Percentiles rank a stretch among this genome's conserved stretches.
Conservation (phyloP, 2,329 filamentous ascomycete genomes). For the Fusarium tjaetaba region DNA sequence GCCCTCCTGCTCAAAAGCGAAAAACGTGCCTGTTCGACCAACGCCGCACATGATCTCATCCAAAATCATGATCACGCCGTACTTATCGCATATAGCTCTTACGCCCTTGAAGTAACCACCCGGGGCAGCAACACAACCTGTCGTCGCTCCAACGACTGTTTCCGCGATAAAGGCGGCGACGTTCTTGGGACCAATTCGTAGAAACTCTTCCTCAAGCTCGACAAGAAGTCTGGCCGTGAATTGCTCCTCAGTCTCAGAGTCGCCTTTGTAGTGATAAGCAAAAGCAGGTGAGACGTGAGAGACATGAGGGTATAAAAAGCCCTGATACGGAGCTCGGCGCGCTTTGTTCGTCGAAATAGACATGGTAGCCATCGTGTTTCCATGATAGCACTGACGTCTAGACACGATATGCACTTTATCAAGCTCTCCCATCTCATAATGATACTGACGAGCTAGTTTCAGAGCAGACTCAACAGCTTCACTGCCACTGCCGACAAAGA, state of each 20-base stretch:
- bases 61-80: slow-evolving; percentile 67
- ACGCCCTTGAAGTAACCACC: slow-evolving; percentile 28
- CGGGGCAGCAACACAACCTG: slow-evolving; percentile 50
- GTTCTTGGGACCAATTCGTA: background rate
- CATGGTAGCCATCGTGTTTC: slow-evolving; percentile 19
- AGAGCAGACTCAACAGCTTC: slow-evolving; percentile 58
- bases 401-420: background rate
- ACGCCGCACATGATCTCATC: slow-evolving; percentile 70
- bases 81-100: slow-evolving; percentile 58
- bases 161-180: slow-evolving; percentile 67
- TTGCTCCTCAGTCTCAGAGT: background rate
- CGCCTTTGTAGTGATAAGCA: background rate
- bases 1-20: slow-evolving; percentile 61
- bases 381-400: slow-evolving; percentile 9
- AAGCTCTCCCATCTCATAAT: slow-evolving; percentile 16
- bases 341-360: slow-evolving; percentile 18
- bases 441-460: slow-evolving; percentile 60
- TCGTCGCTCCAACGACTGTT: slow-evolving; percentile 62
- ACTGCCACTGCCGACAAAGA: slow-evolving; percentile 41
- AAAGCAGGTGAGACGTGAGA: slow-evolving; percentile 18
- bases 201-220: slow-evolving; percentile 1
- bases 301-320: slow-evolving; percentile 8
- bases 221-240: background rate
- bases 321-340: background rate
- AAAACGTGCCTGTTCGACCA: slow-evolving; percentile 65